Evolutionary conservation across 441 rosid genomes (phyloP), one percentile per base, ranked within the genome.

Genomic region (Breynia disticha): DNA sequence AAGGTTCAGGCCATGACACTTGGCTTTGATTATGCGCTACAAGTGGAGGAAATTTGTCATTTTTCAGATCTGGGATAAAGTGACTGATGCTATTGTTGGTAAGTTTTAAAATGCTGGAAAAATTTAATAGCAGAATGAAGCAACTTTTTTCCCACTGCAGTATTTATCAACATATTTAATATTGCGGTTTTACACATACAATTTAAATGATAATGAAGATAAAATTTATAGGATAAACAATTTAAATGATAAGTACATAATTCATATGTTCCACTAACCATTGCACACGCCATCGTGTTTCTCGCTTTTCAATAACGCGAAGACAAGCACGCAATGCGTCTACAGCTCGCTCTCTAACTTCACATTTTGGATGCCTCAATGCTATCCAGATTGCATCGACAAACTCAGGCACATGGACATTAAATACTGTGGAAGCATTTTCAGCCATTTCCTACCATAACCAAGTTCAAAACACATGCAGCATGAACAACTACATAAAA

Each of bases 241-340:
- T 10, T 39, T 39, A 39, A 39, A 14, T 39, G 15, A 39, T 2
- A 14, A 39, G 43, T 39, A 4, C 43, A 28, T 9, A 22, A 7
- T n/a, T 28, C 32, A 24, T 24, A 24, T 24, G 3, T 24, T 24
- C 16, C 16, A 62, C 71, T 62, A 15, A 94, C 99, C 99, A 90
- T 43, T 94, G 99, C 66, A 94, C 99, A 48, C 97, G 90, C 99
- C 97, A 94, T 3, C 99, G 96, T 49, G 99, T 94, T 80, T 94
- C 99, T 17, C 97, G 93, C 71, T 87, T 90, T 79, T 94, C 99
- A 63, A 94, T 86, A 68, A 94, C 99, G 66, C 86, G 86, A 73
- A 94, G 99, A 72, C 97, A 94, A 59, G 99, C 99, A 64, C 97
- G 97, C 72, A 90, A 76, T 61, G 99, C 97, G 80, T 94, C 99